Evolutionary conservation across 495 filamentous ascomycete genomes (phyloP).

Genomic region (Hyphodiscus hymeniophilus): DNA sequence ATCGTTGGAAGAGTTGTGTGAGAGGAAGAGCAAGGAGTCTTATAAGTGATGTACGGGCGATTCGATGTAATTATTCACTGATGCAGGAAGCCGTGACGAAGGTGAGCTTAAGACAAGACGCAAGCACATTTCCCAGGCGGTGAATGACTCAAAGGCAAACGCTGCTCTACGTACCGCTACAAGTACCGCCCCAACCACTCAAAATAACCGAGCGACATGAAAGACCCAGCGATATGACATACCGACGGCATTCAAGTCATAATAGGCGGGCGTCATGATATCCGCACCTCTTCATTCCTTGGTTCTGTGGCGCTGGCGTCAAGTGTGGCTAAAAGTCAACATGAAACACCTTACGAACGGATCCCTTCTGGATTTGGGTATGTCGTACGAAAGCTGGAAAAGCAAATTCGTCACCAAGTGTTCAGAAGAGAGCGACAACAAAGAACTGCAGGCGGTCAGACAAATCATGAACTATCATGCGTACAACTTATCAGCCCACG

Average conservation of each 20-base stretch:
- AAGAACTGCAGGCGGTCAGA: background rate
- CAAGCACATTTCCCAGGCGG: background rate
- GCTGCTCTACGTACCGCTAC: no score
- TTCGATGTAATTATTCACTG: background rate
- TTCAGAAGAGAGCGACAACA: background rate
- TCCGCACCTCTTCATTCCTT: constrained; percentile 1
- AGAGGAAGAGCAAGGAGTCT: background rate
- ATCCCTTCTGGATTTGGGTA: background rate
- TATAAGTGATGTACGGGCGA: no score
- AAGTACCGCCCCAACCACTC: no score
- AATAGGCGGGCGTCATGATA: background rate
- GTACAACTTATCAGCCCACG: background rate
- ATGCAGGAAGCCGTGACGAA: background rate
- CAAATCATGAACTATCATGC: no score
- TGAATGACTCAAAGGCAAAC: no score
- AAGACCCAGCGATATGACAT: no score
- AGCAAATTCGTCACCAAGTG: background rate
- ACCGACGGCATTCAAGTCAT: constrained; percentile 10
- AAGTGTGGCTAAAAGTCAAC: constrained; percentile 8
- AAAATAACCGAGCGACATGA: no score
- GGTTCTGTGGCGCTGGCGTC: constrained; percentile 8
- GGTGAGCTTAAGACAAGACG: no score
- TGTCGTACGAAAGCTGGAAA: constrained; percentile 1
- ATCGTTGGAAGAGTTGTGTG: no score
- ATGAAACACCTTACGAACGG: constrained; percentile 10